A percentile compares a stretch with the other conserved stretches of the same genome.
Evolutionary conservation across 257 asterid species (phyloP).

Genomic region (Catharanthus roseus): DNA sequence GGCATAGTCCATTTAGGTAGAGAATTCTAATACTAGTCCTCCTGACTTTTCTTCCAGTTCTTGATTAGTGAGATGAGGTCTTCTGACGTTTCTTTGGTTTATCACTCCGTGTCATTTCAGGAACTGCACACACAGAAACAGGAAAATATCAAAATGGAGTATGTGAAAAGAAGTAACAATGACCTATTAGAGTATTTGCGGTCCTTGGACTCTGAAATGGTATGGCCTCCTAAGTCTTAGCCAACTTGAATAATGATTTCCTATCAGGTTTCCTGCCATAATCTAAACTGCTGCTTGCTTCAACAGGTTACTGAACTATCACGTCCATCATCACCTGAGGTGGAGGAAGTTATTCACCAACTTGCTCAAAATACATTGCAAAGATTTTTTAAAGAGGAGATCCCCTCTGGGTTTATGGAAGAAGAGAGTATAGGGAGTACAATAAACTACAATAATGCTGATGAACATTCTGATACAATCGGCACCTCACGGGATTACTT

Average conservation of each 20-base stretch:
- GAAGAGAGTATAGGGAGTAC: conserved; percentile 31
- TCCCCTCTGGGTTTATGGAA: conserved; percentile 18
- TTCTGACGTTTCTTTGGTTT: conserved; percentile 6
- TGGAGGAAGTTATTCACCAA: conserved; percentile 82
- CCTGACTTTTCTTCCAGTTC: neutral
- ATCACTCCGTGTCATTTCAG: conserved; percentile 32
- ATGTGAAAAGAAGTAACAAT: conserved; percentile 49
- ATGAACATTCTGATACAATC: conserved; percentile 33
- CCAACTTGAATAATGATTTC: neutral
- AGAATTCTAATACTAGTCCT: neutral
- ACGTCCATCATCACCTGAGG: conserved; percentile 84
- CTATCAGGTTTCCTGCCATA: neutral
- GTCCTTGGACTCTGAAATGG: conserved; percentile 89
- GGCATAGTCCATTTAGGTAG: neutral
- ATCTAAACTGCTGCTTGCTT: neutral
- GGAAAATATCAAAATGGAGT: conserved; percentile 62
- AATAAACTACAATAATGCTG: conserved; percentile 27
- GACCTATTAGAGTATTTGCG: conserved; percentile 77
- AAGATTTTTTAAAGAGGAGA: conserved; percentile 56
- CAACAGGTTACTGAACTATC: conserved; percentile 79
- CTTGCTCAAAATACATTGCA: conserved; percentile 70
- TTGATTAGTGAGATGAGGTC: neutral
- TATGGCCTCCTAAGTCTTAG: conserved; percentile 27
- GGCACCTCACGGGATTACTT: conserved; percentile 83
- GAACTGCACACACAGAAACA: conserved; percentile 56